Evolutionary conservation across 257 asterid genomes (phyloP).

Genomic region (Solanum ossicruentum): DNA sequence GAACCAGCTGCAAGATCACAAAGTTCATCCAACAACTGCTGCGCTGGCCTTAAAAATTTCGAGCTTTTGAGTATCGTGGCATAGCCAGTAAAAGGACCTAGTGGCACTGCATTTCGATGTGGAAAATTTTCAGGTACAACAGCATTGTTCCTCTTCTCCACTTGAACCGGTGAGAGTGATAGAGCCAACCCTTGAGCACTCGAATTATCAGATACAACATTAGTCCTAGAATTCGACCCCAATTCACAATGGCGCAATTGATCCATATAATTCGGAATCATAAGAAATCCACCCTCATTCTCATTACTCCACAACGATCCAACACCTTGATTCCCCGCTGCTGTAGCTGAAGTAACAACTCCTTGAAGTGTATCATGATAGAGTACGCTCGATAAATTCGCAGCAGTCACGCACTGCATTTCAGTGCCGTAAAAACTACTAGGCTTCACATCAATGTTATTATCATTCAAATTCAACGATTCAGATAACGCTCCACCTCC

Average conservation of each 20-base stretch:
- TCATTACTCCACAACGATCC: slow-evolving; percentile 8
- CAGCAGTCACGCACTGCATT: not conserved
- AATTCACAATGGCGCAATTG: slow-evolving; percentile 9
- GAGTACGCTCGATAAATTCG: not conserved
- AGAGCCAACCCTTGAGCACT: slow-evolving; percentile 39
- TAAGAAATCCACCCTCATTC: slow-evolving; percentile 14
- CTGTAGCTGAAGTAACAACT: slow-evolving; percentile 20
- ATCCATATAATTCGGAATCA: slow-evolving; percentile 21
- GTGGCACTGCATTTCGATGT: slow-evolving; percentile 41
- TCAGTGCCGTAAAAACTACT: slow-evolving; percentile 5
- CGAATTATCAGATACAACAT: not conserved
- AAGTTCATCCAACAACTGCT: slow-evolving; percentile 46
- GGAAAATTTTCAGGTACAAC: slow-evolving; percentile 4
- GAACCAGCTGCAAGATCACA: slow-evolving; percentile 28
- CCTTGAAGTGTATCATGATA: slow-evolving; percentile 31
- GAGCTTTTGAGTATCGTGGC: slow-evolving; percentile 56
- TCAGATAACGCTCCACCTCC: not conserved
- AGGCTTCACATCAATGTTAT: slow-evolving; percentile 13
- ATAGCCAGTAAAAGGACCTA: slow-evolving; percentile 83
- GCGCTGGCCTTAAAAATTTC: slow-evolving; percentile 49
- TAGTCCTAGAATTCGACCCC: not conserved
- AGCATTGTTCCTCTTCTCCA: not conserved
- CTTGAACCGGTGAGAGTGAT: slow-evolving; percentile 39
- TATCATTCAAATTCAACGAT: slow-evolving; percentile 7
- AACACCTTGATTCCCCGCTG: slow-evolving; percentile 5